Evolutionary conservation across 768 basidiomycete species (phyloP).

Genomic region (Suillus subaureus): DNA sequence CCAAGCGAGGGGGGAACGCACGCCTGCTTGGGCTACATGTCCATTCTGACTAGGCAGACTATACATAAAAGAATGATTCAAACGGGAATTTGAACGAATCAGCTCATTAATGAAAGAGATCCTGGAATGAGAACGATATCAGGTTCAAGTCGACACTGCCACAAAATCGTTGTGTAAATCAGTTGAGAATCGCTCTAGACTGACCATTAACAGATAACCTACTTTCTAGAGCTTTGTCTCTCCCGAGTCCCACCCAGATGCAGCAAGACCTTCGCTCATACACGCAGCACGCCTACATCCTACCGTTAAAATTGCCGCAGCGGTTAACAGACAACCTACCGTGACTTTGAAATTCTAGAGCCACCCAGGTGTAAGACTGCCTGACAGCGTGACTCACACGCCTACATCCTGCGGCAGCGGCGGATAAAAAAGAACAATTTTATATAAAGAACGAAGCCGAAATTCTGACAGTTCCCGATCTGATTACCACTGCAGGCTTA

Average conservation of each 20-base stretch:
- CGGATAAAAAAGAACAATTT: not conserved
- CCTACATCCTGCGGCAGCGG: not conserved
- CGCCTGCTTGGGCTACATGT: not conserved
- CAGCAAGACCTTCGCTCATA: no score
- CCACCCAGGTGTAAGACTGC: no score
- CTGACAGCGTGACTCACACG: no score
- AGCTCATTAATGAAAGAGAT: not conserved
- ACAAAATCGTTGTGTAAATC: not conserved
- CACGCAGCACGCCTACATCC: no score
- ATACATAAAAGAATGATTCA: no score
- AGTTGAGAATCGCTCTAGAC: no score
- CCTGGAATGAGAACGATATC: not conserved
- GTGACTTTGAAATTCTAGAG: no score
- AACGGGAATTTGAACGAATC: not conserved
- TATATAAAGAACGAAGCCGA: not conserved
- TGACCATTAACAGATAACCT: no score
- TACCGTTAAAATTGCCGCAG: no score
- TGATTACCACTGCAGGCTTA: not conserved
- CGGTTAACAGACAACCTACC: no score
- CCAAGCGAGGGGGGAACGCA: not conserved
- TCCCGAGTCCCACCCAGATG: no score
- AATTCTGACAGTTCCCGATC: not conserved
- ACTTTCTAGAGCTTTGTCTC: no score
- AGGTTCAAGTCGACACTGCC: not conserved
- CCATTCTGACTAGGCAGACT: not conserved